Percentiles rank a stretch among this genome's conserved stretches.
These are phyloP conservation scores for Mycena kentingensis DNA, from an alignment of 768 basidiomycete species.

Conservation along the genomic window DNA sequence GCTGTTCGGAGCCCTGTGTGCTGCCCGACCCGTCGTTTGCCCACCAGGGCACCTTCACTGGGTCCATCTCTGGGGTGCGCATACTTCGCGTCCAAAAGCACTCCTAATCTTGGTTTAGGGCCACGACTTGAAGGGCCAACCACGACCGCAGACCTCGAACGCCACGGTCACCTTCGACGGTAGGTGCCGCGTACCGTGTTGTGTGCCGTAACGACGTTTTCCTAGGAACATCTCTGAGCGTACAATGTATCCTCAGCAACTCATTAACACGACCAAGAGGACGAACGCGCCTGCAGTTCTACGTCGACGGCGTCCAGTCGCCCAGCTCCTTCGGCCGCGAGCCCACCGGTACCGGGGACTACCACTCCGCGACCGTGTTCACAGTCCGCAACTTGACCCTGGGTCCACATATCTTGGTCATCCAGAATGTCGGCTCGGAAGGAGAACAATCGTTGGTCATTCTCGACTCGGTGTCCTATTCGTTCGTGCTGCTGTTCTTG, in stretches of 20 bases:
- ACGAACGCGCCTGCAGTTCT: slow-evolving; percentile 7
- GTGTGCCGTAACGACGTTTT: not conserved
- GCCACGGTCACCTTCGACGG: slow-evolving; percentile 14
- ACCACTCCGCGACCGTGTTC: slow-evolving; percentile 18
- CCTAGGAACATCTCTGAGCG: slow-evolving; percentile 16
- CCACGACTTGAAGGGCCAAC: too few relatives aligned
- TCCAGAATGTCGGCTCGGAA: slow-evolving; percentile 1
- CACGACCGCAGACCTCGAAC: not conserved
- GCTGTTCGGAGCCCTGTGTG: slow-evolving; percentile 5
- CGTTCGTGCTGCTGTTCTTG: slow-evolving; percentile 8
- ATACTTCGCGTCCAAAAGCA: not conserved
- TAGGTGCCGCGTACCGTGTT: not conserved
- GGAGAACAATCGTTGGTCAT: slow-evolving; percentile 11
- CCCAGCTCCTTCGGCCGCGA: not conserved
- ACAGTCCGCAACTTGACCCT: not conserved
- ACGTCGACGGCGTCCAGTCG: slow-evolving; percentile 3
- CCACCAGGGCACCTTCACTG: not conserved
- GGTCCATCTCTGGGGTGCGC: not conserved
- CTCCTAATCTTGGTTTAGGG: too few relatives aligned
- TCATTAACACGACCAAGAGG: slow-evolving; percentile 6
- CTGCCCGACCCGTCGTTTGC: slow-evolving; percentile 4
- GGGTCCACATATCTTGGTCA: slow-evolving; percentile 10
- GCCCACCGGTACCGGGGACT: slow-evolving; percentile 5
- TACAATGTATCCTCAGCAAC: slow-evolving; percentile 15
- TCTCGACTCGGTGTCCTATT: slow-evolving; percentile 20